Percentiles rank a stretch among this genome's conserved stretches.
phyloP scores from a whole-genome alignment of 2,329 filamentous ascomycete genomes.

The Botrytis hyacinthi region DNA sequence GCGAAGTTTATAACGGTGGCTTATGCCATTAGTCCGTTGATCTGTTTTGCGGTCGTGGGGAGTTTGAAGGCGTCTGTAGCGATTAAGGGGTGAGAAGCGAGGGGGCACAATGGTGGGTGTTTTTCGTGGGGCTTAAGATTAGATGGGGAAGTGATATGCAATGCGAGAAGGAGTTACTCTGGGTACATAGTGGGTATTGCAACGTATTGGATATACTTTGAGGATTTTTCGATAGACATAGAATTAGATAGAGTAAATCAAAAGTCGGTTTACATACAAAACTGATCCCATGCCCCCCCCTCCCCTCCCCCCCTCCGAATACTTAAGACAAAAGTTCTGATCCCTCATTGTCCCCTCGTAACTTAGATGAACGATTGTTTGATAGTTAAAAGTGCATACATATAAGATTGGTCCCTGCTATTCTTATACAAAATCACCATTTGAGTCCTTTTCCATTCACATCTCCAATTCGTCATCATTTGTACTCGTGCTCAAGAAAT shows the following conservation, averaged over 20 bases:
- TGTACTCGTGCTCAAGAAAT: neutral
- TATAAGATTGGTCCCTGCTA: neutral
- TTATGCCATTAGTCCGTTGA: constrained; percentile 41
- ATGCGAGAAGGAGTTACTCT: too few species aligned
- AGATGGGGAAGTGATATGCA: neutral
- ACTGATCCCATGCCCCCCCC: neutral
- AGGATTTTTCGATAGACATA: neutral
- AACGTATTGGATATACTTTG: neutral
- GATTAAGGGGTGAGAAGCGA: constrained; percentile 20
- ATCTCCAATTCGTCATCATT: neutral
- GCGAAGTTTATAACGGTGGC: constrained; percentile 46
- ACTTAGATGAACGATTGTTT: neutral
- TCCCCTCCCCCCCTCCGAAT: too few species aligned
- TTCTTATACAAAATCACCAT: neutral
- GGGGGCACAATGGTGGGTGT: neutral
- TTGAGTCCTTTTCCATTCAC: neutral
- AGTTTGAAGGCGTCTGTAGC: constrained; percentile 39
- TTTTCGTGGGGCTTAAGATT: neutral
- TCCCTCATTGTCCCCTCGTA: neutral
- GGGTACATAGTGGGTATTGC: neutral
- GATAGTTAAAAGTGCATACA: neutral
- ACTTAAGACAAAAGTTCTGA: neutral
- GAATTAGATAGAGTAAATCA: neutral
- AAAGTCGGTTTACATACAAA: neutral
- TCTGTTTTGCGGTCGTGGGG: constrained; percentile 42